These are phyloP conservation scores for Colletotrichum filicis DNA, from an alignment of 2,329 filamentous ascomycete species.

Conservation along the genomic window DNA sequence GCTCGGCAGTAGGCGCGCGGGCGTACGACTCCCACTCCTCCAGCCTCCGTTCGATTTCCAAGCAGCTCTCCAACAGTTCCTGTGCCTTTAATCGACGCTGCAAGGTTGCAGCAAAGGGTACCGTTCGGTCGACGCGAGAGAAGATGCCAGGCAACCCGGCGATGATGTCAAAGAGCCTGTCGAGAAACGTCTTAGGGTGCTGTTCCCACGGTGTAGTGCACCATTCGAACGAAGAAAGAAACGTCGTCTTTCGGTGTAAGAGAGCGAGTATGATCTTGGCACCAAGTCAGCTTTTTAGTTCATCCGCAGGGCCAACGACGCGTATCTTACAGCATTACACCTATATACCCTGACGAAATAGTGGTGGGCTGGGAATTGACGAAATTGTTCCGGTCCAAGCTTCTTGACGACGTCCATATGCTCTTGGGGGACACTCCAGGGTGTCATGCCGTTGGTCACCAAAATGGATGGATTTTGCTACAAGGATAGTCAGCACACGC, in stretches of 20 bases:
- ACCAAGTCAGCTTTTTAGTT: neutral
- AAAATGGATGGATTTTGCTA: conserved; percentile 58
- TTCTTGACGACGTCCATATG: conserved; percentile 50
- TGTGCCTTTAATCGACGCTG: conserved; percentile 57
- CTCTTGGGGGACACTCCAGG: conserved; percentile 50
- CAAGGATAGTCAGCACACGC: neutral
- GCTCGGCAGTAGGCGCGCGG: conserved; percentile 40
- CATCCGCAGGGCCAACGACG: neutral
- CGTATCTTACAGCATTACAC: conserved; percentile 59
- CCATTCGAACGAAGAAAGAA: conserved; percentile 64
- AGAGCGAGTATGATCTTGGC: conserved; percentile 58
- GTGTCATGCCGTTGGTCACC: conserved; percentile 43
- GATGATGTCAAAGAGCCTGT: conserved; percentile 63
- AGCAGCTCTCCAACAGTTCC: conserved; percentile 59
- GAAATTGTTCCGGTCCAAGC: conserved; percentile 58
- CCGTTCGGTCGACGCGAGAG: conserved; percentile 54
- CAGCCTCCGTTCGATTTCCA: conserved; percentile 59
- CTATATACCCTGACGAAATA: conserved; percentile 68
- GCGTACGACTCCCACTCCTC: conserved; percentile 57
- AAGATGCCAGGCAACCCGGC: conserved; percentile 60
- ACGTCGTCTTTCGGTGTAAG: conserved; percentile 60
- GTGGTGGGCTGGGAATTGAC: conserved; percentile 65
- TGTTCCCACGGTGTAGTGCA: conserved; percentile 60
- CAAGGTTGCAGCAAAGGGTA: conserved; percentile 50
- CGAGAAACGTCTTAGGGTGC: conserved; percentile 62